Evolutionary conservation across 148 eudicot species (phyloP), one percentile per base, ranked within the genome.

Genomic region (Cornus kousa): DNA sequence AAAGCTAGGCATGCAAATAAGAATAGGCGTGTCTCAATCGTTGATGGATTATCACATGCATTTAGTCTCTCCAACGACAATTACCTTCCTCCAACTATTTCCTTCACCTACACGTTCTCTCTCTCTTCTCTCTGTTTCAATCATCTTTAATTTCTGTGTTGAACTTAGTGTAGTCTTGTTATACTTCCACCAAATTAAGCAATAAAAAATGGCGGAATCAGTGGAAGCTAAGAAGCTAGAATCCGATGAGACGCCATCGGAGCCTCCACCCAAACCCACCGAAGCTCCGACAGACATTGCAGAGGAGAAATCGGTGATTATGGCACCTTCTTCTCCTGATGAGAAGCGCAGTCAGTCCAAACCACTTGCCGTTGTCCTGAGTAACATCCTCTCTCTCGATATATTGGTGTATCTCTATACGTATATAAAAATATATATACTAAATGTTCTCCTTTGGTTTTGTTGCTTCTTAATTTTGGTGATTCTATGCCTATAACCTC

Each of bases 291-390:
- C 31, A 37, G 87, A 84, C 23, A 83, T 74, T 32, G 74, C 79
- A 7, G 90, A 85, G 71, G 89, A 89, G 83, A 88, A 93, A 83
- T 53, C 82, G 14, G 82, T 83, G 24, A 79, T 87, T 62, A 84
- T 87, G 28, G 62, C 78, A 6, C 77, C 84, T 31, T 74, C 78
- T 75, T 79, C 78, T 46, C 64, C 77, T 3, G 87, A 85, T 55
- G 87, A 81, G 28, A 88, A 88, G 66, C 57, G 79, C 20, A 92
- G 87, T 62, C 90, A 91, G n/a, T 80, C 78, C 69, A 87, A 81
- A 86, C 88, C 90, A 4, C 83, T 88, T 17, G 84, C 57, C 17
- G 43, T 76, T 39, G 87, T 83, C 74, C 89, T 89, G 86, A 86
- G 94, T 93, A 84, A 79, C 71, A 43, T 35, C 50, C 43, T 7